Evolutionary conservation across 257 asterid species (phyloP).

Genomic region (Asclepias syriaca): DNA sequence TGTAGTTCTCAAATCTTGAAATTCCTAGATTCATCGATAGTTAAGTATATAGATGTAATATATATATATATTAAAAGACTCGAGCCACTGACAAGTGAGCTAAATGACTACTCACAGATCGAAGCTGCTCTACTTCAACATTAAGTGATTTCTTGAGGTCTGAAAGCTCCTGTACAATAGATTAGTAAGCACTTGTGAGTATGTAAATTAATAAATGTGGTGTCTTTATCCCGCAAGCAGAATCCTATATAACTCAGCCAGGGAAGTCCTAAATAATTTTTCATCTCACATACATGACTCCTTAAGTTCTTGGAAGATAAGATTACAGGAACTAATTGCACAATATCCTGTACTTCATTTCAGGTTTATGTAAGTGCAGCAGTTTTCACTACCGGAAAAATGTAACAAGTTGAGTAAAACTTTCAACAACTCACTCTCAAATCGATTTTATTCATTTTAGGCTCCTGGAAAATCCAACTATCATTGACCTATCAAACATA

Average conservation of each 20-base stretch:
- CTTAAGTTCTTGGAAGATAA: background rate
- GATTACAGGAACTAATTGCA: background rate
- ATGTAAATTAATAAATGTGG: background rate
- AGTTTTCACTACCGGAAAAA: background rate
- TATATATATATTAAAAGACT: background rate
- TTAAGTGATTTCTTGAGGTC: conserved; percentile 65
- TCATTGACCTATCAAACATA: background rate
- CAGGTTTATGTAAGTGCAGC: background rate
- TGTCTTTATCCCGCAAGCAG: background rate
- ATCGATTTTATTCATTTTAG: background rate
- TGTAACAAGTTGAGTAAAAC: background rate
- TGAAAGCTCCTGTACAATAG: conserved; percentile 61
- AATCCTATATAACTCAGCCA: background rate
- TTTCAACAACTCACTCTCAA: background rate
- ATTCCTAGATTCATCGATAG: conserved; percentile 47
- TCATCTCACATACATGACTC: background rate
- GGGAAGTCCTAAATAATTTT: background rate
- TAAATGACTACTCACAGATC: conserved; percentile 53
- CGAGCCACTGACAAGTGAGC: background rate
- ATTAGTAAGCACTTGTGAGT: background rate
- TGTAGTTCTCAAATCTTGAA: conserved; percentile 76
- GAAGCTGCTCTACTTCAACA: conserved; percentile 83
- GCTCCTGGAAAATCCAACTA: background rate
- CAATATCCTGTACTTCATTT: background rate
- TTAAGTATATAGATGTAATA: background rate